phyloP scores from a whole-genome alignment of 164 flowering plant genomes.

The Magnolia kwangsiensis region DNA sequence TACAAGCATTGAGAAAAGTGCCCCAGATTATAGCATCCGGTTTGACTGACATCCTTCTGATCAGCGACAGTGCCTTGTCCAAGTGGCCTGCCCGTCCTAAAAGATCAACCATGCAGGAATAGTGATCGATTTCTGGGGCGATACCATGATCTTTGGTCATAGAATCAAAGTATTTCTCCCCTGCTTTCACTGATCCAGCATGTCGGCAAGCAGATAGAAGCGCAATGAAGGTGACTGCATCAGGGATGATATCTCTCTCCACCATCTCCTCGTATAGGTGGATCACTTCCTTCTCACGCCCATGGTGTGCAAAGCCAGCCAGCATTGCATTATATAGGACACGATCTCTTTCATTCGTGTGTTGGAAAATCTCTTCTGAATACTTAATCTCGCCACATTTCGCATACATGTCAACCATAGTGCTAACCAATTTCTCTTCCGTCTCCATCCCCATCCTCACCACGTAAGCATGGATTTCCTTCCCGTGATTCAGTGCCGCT shows the following conservation, averaged over 20 bases:
- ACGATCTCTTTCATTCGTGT: constrained; percentile 30
- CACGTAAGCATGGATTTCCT: constrained; percentile 63
- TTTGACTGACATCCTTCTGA: constrained; percentile 44
- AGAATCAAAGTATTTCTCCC: constrained; percentile 57
- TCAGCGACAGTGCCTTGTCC: constrained; percentile 50
- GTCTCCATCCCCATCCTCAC: constrained; percentile 42
- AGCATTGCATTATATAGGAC: constrained; percentile 70
- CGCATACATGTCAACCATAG: constrained; percentile 76
- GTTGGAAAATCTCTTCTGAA: constrained; percentile 50
- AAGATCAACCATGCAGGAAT: constrained; percentile 81
- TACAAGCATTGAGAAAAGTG: constrained; percentile 65
- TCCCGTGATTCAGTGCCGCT: constrained; percentile 60
- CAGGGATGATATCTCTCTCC: constrained; percentile 42
- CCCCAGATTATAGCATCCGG: constrained; percentile 57
- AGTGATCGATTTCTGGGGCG: constrained; percentile 68
- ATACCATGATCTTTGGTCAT: constrained; percentile 53
- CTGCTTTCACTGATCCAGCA: constrained; percentile 52
- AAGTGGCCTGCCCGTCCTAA: constrained; percentile 62
- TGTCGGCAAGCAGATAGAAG: constrained; percentile 84
- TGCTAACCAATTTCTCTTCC: constrained; percentile 50
- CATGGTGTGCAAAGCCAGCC: constrained; percentile 72
- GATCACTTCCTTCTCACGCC: constrained; percentile 49
- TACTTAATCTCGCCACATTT: constrained; percentile 66
- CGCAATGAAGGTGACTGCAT: constrained; percentile 64
- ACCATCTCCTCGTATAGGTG: constrained; percentile 52